A percentile compares a stretch with the other conserved stretches of the same genome.
Conservation (phyloP, 768 basidiomycete genomes). For the Agrocybe pediades region DNA sequence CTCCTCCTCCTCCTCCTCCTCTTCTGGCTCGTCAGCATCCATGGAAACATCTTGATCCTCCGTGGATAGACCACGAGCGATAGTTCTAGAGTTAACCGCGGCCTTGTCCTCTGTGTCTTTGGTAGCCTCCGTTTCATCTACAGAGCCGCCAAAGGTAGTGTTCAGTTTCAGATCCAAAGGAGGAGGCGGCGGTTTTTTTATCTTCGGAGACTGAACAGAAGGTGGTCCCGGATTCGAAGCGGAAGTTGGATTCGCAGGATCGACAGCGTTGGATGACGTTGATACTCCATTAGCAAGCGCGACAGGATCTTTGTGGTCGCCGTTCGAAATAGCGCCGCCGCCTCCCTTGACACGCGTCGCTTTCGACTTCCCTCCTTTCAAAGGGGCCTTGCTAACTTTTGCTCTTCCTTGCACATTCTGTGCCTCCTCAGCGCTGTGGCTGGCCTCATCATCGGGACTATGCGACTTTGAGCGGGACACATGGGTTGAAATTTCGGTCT, state of each 20-base stretch:
- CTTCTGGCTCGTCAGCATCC: constrained; percentile 16
- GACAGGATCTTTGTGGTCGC: constrained; percentile 4
- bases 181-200: constrained; percentile 20
- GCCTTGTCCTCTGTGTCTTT: constrained; percentile 9
- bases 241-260: not conserved
- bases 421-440: constrained; percentile 12
- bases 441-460: constrained; percentile 9
- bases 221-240: not conserved
- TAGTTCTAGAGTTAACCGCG: constrained; percentile 14
- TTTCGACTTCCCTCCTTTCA: not conserved
- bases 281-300: constrained; percentile 9
- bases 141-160: not conserved
- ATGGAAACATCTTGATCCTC: constrained; percentile 16
- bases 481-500: not conserved
- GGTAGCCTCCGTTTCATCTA: not conserved
- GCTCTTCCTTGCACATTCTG: constrained; percentile 8
- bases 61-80: constrained; percentile 7
- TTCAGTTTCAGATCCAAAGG: constrained; percentile 18
- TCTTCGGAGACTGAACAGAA: not conserved
- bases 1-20: constrained; percentile 18
- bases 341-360: constrained; percentile 9
- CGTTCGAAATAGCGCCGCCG: not conserved
- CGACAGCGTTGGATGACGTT: not conserved
- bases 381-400: not conserved
- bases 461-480: constrained; percentile 12